Base-by-base conservation (phyloP, 2,329 filamentous ascomycete genomes). In the Penicillium paneum region DNA sequence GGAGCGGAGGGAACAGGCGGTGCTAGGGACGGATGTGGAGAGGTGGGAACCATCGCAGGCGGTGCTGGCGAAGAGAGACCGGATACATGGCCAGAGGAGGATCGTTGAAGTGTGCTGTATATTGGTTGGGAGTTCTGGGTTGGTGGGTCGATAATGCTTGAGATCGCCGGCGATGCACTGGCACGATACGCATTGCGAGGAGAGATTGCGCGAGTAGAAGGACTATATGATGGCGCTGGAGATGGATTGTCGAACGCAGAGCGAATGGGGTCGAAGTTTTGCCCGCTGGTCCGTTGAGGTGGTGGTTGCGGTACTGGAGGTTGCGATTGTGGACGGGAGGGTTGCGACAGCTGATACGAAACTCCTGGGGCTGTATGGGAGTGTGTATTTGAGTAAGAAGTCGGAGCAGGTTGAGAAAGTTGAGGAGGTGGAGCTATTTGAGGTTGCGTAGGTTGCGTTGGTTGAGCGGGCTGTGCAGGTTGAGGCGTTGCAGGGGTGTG, bases 121-220 rank as follows among this genome's bases (percentile, higher is more conserved):
- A 67, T 47, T 3, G 63, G 58, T 34, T 70, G 69, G 5, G 66
- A 51, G 43, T 47, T 68, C 67, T 70, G 68, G 31, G 71, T 64
- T 57, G 64, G 71, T 67, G 87, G 88, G 63, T 96, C 91, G 47
- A 97, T 90, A 54, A 97, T 81, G 73, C 90, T 96, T 6, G 91
- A 88, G 63, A 97, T 96, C 3, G 93, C 93, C 1, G 93, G 92
- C 5, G 93, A 97, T 36, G 89, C 89, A 69, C 89, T 93, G n/a
- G 90, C 88, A 51, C 88, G 84, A 72, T 88, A 75, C 19, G 66
- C 63, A 76, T 59, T 79, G 68, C 72, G 82, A 74, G 69, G 71
- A 13, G 77, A 78, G 8, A 77, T 76, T n/a, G 74, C 74, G 52
- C 76, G 74, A n/a, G 76, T 69, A 19, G 78, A 71, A 26, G 75